Evolutionary conservation across 306 rosid genomes (phyloP), one percentile per base, ranked within the genome.

Genomic region (Sicyos edulis): DNA sequence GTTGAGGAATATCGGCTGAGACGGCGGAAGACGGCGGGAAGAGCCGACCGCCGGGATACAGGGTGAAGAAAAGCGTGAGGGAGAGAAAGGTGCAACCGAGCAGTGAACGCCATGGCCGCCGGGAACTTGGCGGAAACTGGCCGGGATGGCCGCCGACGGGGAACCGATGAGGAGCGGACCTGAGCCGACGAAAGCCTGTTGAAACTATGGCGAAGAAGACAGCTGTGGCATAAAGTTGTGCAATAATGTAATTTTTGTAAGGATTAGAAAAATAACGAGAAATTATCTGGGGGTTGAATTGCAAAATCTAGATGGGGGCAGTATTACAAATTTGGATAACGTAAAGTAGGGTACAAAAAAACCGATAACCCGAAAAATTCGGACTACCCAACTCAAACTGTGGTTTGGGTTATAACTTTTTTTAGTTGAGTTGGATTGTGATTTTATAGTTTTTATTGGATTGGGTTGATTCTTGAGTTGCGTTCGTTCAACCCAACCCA

Each of bases 101-200:
- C 58, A 40, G 78, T 67, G 13, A 76, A 79, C 74, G 84, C 88
- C 93, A 92, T 87, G 67, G 78, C 81, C 77, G 53, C 72, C 29
- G 22, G 42, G 6, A 67, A 68, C 6, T 22, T 63, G 54, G 45
- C 19, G 7, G 42, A 12, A 67, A 68, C 6, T 22, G 70, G 54
- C 54, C 19, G 7, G 4, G 8, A 49, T 37, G 60, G 52, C 40
- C 4, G 58, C 66, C 13, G 72, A 77, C 34, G 17, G 37, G 42
- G 22, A 19, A 42, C 69, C 69, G 69, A 15, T n/a, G 15, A 29
- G 66, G 50, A 65, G 71, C 34, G 44, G 26, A 65, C 32, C 71
- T 19, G 69, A 8, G 69, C 24, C 50, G 17, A 62, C 22, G 22
- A 44, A 61, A 20, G 68, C 21, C 22, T 15, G 22, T 61, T 61